Evolutionary conservation across 306 rosid species (phyloP), one percentile per base, ranked within the genome.

Genomic region (Vicia villosa): DNA sequence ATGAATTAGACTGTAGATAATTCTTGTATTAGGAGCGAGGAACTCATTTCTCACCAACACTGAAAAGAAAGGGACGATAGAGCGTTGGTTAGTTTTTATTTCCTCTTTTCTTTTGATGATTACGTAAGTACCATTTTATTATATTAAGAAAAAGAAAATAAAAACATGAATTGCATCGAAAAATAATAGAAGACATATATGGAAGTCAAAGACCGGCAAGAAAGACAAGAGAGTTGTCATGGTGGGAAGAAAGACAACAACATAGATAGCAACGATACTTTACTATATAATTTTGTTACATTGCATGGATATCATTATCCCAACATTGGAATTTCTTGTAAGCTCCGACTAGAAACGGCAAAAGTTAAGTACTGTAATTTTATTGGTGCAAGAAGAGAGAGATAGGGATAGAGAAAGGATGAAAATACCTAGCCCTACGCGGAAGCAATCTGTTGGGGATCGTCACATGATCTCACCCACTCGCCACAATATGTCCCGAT

Each of bases 381-480:
- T 26, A 56, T 26, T 56, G 38, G 38, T 21, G 7, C 0, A 11
- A 5, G 34, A 16, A 5, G 5, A 55, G 37, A 55, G 1, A 22
- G 4, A 20, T 0, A 52, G 5, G 19, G 28, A 51, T 12, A 4
- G 3, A 52, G 36, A 12, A 17, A 15, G 3, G 2, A 56, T 56
- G 62, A 56, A 56, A 26, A 10, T 28, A 26, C 38, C 62, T 56
- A 56, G 62, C 38, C 62, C 62, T 4, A 26, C 62, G 1, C 10
- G 16, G 62, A 56, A 56, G 62, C 38, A 56, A 56, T 26, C 62
- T 13, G 37, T 56, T 13, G 61, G 61, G 5, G 61, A 55, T 55
- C 17, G 61, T 55, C 61, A 24, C 61, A 56, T 26, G 62, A 24
- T 56, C 38, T 56, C 62, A 6, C 62, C 62, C 10, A 56, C 38